Conservation (phyloP, 208 protist species). For the Acanthamoeba castellanii region DNA sequence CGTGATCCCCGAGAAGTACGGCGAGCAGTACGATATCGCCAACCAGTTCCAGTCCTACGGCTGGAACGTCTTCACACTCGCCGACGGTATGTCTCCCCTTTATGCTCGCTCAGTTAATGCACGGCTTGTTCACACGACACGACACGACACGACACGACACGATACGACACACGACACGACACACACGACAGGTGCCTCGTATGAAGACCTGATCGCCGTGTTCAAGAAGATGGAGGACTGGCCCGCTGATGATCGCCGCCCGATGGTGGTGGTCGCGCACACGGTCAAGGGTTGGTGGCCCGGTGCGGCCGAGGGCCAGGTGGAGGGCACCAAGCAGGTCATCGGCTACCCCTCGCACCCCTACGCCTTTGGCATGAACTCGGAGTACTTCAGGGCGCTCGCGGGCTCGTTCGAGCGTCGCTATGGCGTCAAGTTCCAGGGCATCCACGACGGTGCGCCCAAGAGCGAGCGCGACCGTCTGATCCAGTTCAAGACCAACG, state of each 20-base stretch:
- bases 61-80: conserved; percentile 73
- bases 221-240: conserved; percentile 76
- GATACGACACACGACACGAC: too few species aligned
- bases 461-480: conserved; percentile 72
- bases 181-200: conserved; percentile 70
- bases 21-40: conserved; percentile 62
- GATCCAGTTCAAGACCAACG: conserved; percentile 75
- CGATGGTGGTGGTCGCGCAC: conserved; percentile 72
- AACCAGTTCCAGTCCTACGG: conserved; percentile 76
- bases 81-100: conserved; percentile 17
- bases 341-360: conserved; percentile 65
- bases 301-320: neutral
- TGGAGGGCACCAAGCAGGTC: conserved; percentile 68
- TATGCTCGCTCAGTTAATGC: neutral
- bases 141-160: too few species aligned
- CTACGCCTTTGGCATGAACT: conserved; percentile 69
- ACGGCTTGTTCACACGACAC: neutral
- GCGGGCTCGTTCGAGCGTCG: conserved; percentile 64
- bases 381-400: conserved; percentile 66
- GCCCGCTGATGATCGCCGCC: conserved; percentile 54
- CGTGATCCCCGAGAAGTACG: conserved; percentile 75
- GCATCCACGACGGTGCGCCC: conserved; percentile 56
- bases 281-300: conserved; percentile 76
- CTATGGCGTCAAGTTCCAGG: conserved; percentile 71
- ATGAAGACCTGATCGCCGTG: conserved; percentile 55